Evolutionary conservation across 2,329 filamentous ascomycete genomes (phyloP), one percentile per base, ranked within the genome.

Genomic region (Monosporascus ibericus): DNA sequence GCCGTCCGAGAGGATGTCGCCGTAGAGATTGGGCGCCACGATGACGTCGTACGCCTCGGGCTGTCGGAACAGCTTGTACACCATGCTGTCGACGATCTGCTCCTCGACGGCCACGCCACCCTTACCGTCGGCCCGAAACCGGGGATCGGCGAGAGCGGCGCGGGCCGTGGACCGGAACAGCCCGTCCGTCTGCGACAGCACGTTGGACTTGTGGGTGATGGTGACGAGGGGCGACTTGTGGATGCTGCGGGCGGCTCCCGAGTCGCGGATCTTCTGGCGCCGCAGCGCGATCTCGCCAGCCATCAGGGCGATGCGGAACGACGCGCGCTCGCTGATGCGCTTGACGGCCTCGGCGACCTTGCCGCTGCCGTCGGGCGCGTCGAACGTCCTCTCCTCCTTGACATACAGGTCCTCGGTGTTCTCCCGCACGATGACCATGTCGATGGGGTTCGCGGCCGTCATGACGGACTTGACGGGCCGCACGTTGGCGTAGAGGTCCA

Each of bases 391-490:
- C 77, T 99, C 94, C 71, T 97, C 88, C 77, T 97, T 97, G 64
- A 99, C 92, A 73, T 96, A 96, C 40, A 99, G 81, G 70, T 99
- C 94, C 76, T 99, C 94, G 34, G 94, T 99, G 78, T 99, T 99
- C 75, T 99, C 94, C 60, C 94, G 89, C 51, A 97, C 94, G 65
- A 97, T 99, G 66, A 99, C 94, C 71, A 99, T 87, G 75, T 99
- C 94, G 66, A 96, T 91, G 58, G 88, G 87, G 64, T 78, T 80
- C 46, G 72, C 62, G 51, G 82, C 80, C 36, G 83, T 87, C 57
- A 77, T 67, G 58, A 90, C 83, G 46, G 87, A 88, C 78, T 96
- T 96, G 70, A 97, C 94, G 50, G 92, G 92, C 38, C 94, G 88
- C 48, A 99, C 92, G 70, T 99, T 99, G 75, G 94, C 94, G 74